Evolutionary conservation across 1,139 yeast genomes (phyloP), one percentile per base, ranked within the genome.

Genomic region (Pichia sp.): DNA sequence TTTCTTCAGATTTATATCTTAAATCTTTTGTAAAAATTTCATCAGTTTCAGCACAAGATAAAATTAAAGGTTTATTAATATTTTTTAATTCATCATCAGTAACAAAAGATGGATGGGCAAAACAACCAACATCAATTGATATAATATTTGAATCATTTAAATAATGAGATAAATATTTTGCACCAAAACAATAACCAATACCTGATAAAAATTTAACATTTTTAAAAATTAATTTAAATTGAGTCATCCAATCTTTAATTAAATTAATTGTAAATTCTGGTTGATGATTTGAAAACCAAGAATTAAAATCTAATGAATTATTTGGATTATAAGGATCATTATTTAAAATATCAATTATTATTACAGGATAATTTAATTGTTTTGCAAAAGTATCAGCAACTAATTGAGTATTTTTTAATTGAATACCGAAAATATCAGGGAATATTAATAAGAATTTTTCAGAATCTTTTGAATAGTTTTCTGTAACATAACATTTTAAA

Each of bases 171-270:
- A 75, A 79, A 56, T 70, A 81, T 65, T 81, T 83, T 45, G 89
- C 96, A 60, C 96, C 96, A 58, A 74, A 88, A 69, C 96, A 89
- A 72, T 86, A 82, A 26, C 96, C 96, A 48, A 84, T 68, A 26
- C 79, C 79, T 45, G 74, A 81, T 31, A 83, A 53, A 56, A 73
- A 79, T 49, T 74, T 68, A n/a, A 37, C 28, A 9, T 86, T 83
- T 5, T 69, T 63, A 47, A 67, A 64, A 48, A 74, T 77, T 34
- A 61, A 58, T 53, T 70, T 74, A 52, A 59, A 52, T 3, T 62
- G 60, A 1, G 59, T 56, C 53, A 84, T 60, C 58, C 73, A 83
- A 6, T 64, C 66, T 43, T 74, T 73, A 32, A 73, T 69, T 34
- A 74, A 58, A 8, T 69, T 67, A 27, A 63, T 56, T 10, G 82